Conservation (phyloP, 1,139 yeast genomes). For the Pichia sp. region DNA sequence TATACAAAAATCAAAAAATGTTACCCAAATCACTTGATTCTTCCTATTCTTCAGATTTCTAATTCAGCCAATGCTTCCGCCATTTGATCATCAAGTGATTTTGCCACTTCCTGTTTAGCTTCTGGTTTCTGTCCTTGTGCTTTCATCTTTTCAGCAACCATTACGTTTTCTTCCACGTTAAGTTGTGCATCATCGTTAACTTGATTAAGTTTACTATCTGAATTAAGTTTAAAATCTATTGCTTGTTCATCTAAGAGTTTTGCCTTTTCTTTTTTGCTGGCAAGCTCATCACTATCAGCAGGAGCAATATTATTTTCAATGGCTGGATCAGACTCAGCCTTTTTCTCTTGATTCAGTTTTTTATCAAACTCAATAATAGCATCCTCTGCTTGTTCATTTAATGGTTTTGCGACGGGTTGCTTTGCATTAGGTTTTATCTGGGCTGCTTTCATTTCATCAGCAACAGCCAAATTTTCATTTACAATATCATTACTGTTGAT, state of each 20-base stretch:
- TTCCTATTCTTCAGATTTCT: too few relatives aligned
- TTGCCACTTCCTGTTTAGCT: conserved; percentile 23
- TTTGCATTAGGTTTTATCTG: conserved; percentile 23
- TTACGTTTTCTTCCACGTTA: too few relatives aligned
- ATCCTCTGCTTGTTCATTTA: conserved; percentile 20
- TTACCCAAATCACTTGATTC: conserved; percentile 19
- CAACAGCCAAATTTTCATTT: conserved; percentile 20
- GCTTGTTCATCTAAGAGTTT: too few relatives aligned
- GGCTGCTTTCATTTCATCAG: conserved; percentile 20
- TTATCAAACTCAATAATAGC: conserved; percentile 5
- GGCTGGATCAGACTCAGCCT: too few relatives aligned
- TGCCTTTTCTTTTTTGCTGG: too few relatives aligned
- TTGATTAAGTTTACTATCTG: too few relatives aligned
- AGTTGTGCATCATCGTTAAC: too few relatives aligned
- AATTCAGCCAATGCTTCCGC: conserved; percentile 9
- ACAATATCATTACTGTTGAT: conserved; percentile 9
- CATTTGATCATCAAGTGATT: conserved; percentile 9
- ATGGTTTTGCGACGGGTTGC: conserved; percentile 24
- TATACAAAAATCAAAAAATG: not conserved
- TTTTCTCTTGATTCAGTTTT: not conserved
- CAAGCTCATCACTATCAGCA: too few relatives aligned
- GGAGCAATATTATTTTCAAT: conserved; percentile 11
- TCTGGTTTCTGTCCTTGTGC: conserved; percentile 21
- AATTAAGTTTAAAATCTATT: too few relatives aligned
- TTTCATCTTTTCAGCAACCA: conserved; percentile 23